phyloP scores from a whole-genome alignment of 2,329 filamentous ascomycete species.

The Epichloe baconii region DNA sequence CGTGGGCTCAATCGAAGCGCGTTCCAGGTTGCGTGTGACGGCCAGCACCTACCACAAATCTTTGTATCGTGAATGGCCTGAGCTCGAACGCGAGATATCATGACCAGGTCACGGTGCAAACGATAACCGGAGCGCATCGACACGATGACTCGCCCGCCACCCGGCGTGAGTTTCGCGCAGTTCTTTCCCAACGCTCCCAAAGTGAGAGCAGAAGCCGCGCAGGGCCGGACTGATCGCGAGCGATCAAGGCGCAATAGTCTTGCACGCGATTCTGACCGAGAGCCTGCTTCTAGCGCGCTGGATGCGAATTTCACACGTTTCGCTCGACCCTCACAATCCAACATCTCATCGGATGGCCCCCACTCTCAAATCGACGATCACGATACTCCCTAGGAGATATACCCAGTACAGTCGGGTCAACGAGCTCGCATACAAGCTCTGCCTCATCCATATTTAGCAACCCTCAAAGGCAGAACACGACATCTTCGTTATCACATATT shows the following conservation, averaged over 20 bases:
- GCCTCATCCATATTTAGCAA: conserved; percentile 58
- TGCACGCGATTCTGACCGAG: conserved; percentile 12
- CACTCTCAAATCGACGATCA: conserved; percentile 34
- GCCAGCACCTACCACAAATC: conserved; percentile 8
- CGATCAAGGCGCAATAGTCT: conserved; percentile 14
- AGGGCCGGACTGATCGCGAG: conserved; percentile 23
- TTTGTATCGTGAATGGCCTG: conserved; percentile 10
- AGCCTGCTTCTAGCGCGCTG: conserved; percentile 11
- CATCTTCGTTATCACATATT: conserved; percentile 28
- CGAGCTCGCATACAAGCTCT: conserved; percentile 58
- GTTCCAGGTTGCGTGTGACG: conserved; percentile 8
- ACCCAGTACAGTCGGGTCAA: conserved; percentile 57
- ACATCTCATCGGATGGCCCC: conserved; percentile 15
- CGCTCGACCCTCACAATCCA: conserved; percentile 11
- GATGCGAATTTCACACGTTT: conserved; percentile 14
- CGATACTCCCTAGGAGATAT: conserved; percentile 52
- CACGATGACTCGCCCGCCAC: conserved; percentile 68
- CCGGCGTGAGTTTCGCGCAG: conserved; percentile 66
- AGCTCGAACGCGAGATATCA: conserved; percentile 33
- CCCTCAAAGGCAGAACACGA: conserved; percentile 27
- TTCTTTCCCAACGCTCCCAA: conserved; percentile 73
- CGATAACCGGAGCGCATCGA: conserved; percentile 36
- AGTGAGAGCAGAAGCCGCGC: conserved; percentile 34
- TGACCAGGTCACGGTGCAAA: conserved; percentile 40
- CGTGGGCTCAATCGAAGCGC: conserved; percentile 23